Evolutionary conservation across 2,329 filamentous ascomycete genomes (phyloP), one percentile per base, ranked within the genome.

Genomic region (Xylariaceae sp.): DNA sequence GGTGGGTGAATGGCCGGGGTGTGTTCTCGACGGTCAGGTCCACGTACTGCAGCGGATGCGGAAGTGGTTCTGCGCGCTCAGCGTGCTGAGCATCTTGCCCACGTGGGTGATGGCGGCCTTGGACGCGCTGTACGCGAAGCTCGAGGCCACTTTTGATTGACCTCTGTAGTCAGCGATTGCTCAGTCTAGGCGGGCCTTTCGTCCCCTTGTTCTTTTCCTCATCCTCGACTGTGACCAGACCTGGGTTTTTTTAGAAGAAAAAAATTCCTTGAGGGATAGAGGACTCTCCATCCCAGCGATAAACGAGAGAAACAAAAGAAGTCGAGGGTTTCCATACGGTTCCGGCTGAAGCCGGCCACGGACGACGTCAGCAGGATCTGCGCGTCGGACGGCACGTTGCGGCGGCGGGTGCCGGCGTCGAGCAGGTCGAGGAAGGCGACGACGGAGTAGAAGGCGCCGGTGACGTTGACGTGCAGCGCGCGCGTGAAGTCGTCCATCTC

Each of bases 351-450:
- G 10, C 10, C 9, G 7, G 25, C 25, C 10, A 27, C 25, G 7
- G 25, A 27, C 6, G 25, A 27, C 6, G 25, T 27, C 8, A 27
- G 8, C 6, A 27, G 7, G 25, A 27, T 27, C 25, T 27, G 25
- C 13, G 25, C 7, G 7, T 8, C 13, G 8, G 7, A 6, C 10
- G 25, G 25, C 9, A 27, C 25, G 14, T 27, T 27, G 7, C 25
- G 25, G 8, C 59, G 53, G 36, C 73, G 67, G 14, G 77, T 74
- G 0, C 73, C 75, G 4, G 68, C 70, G 44, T 81, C 72, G 1
- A 87, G 64, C 3, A 86, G 63, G 5, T 78, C 77, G 2, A 88
- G 59, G 45, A 86, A 82, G 0, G 79, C 80, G 0, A 77, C 65
- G 5, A 78, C 78, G 27, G 72, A 78, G 58, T 82, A 83, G 55